These are phyloP conservation scores for Plasmodium gallinaceum DNA, from an alignment of 169 alveolate species.

Conservation along the genomic window DNA sequence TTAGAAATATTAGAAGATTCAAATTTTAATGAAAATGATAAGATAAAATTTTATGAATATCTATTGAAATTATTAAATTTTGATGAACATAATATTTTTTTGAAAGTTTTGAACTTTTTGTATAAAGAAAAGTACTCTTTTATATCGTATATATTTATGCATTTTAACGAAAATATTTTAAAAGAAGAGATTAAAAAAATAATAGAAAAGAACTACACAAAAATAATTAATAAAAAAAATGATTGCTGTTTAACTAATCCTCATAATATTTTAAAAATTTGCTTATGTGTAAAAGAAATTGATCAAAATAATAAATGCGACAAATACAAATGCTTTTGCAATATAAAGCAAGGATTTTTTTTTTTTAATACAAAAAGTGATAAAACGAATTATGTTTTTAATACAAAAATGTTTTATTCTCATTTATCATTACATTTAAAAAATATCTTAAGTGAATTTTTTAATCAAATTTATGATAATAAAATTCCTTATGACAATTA, in stretches of 20 bases:
- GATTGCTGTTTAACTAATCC: constrained; percentile 50
- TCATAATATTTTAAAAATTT: constrained; percentile 31
- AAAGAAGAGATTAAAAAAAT: constrained; percentile 42
- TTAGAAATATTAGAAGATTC: background rate
- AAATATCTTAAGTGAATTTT: constrained; percentile 24
- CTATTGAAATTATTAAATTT: background rate
- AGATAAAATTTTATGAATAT: constrained; percentile 11
- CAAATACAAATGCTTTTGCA: constrained; percentile 36
- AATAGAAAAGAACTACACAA: constrained; percentile 27
- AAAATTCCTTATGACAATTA: constrained; percentile 69
- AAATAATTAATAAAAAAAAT: constrained; percentile 24
- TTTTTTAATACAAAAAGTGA: constrained; percentile 18
- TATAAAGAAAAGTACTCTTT: constrained; percentile 31
- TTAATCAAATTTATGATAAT: constrained; percentile 50
- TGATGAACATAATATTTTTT: constrained; percentile 18
- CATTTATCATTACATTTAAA: constrained; percentile 40
- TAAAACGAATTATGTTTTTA: constrained; percentile 12
- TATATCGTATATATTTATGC: constrained; percentile 15
- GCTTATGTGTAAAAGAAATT: constrained; percentile 52
- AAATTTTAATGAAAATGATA: constrained; percentile 1
- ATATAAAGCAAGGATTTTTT: constrained; percentile 48
- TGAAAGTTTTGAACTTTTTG: constrained; percentile 33
- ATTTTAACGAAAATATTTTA: constrained; percentile 3
- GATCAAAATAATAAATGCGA: constrained; percentile 44
- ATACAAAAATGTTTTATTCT: constrained; percentile 42